Percentiles rank a stretch among this genome's conserved stretches.
phyloP scores from a whole-genome alignment of 78 protist genomes.

The Bigelowiella natans region DNA sequence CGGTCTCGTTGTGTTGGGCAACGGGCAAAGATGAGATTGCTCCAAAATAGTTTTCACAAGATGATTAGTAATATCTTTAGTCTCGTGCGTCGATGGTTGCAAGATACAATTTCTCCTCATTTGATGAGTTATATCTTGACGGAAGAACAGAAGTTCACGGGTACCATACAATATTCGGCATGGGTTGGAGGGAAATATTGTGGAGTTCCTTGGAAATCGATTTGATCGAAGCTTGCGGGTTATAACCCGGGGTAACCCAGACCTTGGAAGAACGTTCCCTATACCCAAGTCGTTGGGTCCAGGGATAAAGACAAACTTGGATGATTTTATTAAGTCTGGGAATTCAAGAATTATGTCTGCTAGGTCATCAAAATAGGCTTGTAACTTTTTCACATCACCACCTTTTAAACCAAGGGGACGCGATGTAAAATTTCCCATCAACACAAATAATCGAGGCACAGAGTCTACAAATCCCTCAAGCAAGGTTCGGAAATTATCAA shows the following conservation, averaged over 20 bases:
- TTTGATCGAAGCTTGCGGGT: neutral
- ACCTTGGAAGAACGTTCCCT: neutral
- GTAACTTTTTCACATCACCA: neutral
- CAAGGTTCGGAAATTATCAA: neutral
- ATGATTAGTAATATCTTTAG: neutral
- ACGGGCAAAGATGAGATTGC: neutral
- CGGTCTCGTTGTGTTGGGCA: neutral
- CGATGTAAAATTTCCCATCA: neutral
- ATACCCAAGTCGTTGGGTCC: neutral
- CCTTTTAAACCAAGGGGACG: neutral
- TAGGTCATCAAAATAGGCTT: neutral
- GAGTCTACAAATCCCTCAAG: neutral
- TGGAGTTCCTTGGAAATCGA: neutral
- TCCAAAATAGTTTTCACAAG: neutral
- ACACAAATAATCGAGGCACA: neutral
- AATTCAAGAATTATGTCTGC: neutral
- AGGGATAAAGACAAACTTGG: conserved; percentile 9
- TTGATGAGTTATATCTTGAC: neutral
- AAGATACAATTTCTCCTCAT: conserved; percentile 1
- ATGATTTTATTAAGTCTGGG: neutral
- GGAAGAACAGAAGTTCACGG: neutral
- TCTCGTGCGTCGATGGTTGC: neutral
- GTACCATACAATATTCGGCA: neutral
- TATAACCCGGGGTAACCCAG: neutral
- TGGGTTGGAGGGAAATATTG: neutral